Base-by-base conservation (phyloP, 306 rosid species). In the Gastrolobium villosum region DNA sequence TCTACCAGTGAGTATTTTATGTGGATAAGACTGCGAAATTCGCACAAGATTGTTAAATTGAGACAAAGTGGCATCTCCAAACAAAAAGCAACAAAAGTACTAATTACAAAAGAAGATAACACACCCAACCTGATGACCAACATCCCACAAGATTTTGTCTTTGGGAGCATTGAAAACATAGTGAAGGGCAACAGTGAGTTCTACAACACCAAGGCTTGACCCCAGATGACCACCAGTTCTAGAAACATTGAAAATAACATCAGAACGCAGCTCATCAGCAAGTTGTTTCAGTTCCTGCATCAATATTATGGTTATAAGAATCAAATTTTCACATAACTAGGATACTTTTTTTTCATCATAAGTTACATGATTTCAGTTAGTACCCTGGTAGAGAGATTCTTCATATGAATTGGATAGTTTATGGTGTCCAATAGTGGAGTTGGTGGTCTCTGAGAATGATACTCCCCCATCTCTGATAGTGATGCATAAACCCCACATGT, bases 221-320 rank as follows among this genome's bases (percentile, higher is more conserved):
- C 99, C 99, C 11, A 93, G 75, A 81, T 95, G 99, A 14, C 97
- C 99, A 6, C 99, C 99, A 10, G 98, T 95, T 81, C 80, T 91
- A 1, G 96, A 91, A 75, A 95, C 99, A 31, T 85, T 91, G 86
- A 88, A 93, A 84, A 95, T 87, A 30, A 95, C 90, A 81, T 95
- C 99, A 4, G 94, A 95, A 63, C 98, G 88, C 62, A 95, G 46
- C 81, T 95, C 98, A 50, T 93, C 96, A 2, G 94, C 73, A 7
- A 95, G 92, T 82, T 95, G 94, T 62, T 85, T 84, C 66, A 95
- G 84, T 89, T 93, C 94, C 98, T 95, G 86, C 74, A 72, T 75
- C 41, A 83, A 72, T 56, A 3, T 11, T 60, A 5, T 15, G 35
- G 39, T 78, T 5, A 6, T 34, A 28, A 28, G 66, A 54, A 61